Base-by-base conservation (phyloP, 2,329 filamentous ascomycete species). In the Corinectria fuckeliana region DNA sequence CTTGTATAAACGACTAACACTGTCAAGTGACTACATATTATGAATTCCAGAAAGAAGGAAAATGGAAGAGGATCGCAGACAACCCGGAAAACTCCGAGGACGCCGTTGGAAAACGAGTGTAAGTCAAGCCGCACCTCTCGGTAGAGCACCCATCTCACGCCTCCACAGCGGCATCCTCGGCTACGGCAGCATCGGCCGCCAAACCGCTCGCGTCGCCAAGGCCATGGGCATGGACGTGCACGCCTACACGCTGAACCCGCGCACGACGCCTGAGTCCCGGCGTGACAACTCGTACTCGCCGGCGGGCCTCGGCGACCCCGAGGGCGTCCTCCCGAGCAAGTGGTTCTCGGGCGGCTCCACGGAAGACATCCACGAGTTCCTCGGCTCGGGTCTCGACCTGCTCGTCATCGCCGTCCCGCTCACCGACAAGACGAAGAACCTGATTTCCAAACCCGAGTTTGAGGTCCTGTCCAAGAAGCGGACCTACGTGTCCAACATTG, bases 151-250 rank as follows among this genome's bases (percentile, higher is more conserved):
- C 3, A 10, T 11, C 47, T 69, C 36, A 68, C 7, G 10, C 0
- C 0, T 8, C 2, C 5, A 4, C 1, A 82, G 81, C 45, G 81
- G 81, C 3, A 82, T 85, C 21, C 74, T 86, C 3, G 83, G 83
- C 7, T 86, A 86, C 61, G 83, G 83, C 13, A 77, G 76, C 52
- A 85, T 86, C 52, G 83, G 83, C 8, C 77, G 83, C 0, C 83
- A 86, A 58, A 77, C 77, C 4, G 84, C 82, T 3, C 80, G 82
- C 8, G 81, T 91, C 3, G 84, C 84, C 10, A 80, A 80, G 13
- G 88, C 88, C 2, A 74, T 92, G 67, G 91, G 91, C 16, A 88
- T 91, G 83, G 81, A 86, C 25, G 85, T 94, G 0, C 81, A 92
- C 70, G 91, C 91, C 1, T 93, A 90, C 77, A 94, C 91, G 0